Percentiles rank a stretch among this genome's conserved stretches.
phyloP scores from a whole-genome alignment of 2,329 filamentous ascomycete species.

The Elsinoe ampelina region DNA sequence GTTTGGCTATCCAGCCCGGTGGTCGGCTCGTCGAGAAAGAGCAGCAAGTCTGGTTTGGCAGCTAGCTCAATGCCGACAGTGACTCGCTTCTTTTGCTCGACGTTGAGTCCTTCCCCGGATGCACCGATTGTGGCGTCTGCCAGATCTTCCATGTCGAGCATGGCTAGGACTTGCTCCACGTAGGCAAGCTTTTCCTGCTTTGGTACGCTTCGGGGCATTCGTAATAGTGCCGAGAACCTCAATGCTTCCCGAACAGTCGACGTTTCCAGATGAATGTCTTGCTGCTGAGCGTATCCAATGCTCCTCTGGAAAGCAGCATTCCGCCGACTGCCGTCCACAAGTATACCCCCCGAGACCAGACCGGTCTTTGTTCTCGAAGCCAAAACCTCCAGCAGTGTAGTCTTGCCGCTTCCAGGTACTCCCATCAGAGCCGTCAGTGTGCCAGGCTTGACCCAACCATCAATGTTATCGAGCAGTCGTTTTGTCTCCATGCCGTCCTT shows the following conservation, averaged over 20 bases:
- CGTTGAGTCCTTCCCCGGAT: background rate
- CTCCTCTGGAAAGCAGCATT: background rate
- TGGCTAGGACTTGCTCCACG: background rate
- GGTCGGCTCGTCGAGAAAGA: background rate
- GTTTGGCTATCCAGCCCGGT: background rate
- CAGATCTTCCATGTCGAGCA: background rate
- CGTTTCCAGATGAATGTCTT: background rate
- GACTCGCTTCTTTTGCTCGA: background rate
- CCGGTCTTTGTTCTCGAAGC: slow-evolving; percentile 32
- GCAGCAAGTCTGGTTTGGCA: background rate
- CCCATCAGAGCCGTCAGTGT: slow-evolving; percentile 73
- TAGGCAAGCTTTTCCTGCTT: background rate
- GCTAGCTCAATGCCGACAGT: background rate
- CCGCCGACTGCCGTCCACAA: background rate
- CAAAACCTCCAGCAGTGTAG: slow-evolving; percentile 69
- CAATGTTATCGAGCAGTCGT: slow-evolving; percentile 35
- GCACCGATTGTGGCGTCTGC: background rate
- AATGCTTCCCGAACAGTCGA: background rate
- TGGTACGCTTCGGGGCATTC: background rate
- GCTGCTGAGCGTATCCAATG: background rate
- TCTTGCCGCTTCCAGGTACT: slow-evolving; percentile 61
- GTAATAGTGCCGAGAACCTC: background rate
- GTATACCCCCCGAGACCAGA: background rate
- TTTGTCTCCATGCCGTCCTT: background rate
- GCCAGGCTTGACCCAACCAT: slow-evolving; percentile 37